Base-by-base conservation (phyloP, 1,284 basidiomycete species). In the Cutaneotrichosporon sp. region DNA sequence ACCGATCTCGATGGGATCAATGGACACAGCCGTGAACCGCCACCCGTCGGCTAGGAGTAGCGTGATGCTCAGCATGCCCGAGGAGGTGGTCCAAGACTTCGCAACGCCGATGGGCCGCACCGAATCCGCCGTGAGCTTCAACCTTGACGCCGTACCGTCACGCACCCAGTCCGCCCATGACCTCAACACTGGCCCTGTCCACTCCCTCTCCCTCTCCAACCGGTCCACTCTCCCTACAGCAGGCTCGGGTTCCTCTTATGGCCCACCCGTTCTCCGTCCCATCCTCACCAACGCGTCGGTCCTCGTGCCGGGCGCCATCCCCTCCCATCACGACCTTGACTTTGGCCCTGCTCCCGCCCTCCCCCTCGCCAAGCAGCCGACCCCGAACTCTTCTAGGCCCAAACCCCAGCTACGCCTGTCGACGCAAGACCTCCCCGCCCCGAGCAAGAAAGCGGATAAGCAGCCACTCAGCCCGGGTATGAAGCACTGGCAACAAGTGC, bases 401-500 rank as follows among this genome's bases (percentile, higher is more conserved):
- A 53, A 53, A 16, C 51, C 51, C 16, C 30, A 32, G 30, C 18
- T 53, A 4, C 51, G 51, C 16, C 51, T 53, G 16, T 53, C 51
- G 13, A 53, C 51, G 16, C 26, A 31, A 5, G 51, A 53, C 8
- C 51, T 53, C 31, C 51, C 51, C 7, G 26, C 51, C 8, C 26
- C 30, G 13, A 32, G 14, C 18, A 26, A 16, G 31, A 31, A 47
- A 30, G 56, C 31, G 26, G 56, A 47, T 68, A n/a, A 60, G 72
- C 31, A n/a, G 16, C 42, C 40, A 5, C 7, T 26, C 22, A 75
- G 73, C 0, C 77, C 77, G 2, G 70, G 73, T 30, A 65, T 76
- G 60, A 70, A 70, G 58, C 77, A 78, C 61, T 79, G 77, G 77
- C 71, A 77, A 47, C 75, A 78, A 52, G 76, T 79, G 53, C 70